A percentile compares a stretch with the other conserved stretches of the same genome.
These are phyloP conservation scores for Cephaloascus albidus DNA, from an alignment of 805 yeast species.

Conservation along the genomic window DNA sequence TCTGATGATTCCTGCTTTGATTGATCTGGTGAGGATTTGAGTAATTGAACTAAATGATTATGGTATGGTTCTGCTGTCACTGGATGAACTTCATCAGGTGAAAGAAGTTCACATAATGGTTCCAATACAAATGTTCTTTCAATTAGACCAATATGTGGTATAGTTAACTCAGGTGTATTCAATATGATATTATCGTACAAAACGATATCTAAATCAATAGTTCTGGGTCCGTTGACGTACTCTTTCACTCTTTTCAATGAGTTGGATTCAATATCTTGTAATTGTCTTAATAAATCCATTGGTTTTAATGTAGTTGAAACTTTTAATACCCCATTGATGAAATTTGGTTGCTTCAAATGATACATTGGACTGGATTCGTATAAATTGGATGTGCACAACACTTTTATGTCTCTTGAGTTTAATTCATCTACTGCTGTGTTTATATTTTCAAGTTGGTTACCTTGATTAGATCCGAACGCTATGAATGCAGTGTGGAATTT, in stretches of 20 bases:
- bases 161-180: slow-evolving; percentile 47
- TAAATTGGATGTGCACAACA: slow-evolving; percentile 62
- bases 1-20: slow-evolving; percentile 40
- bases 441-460: slow-evolving; percentile 61
- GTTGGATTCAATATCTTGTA: slow-evolving; percentile 75
- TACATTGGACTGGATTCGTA: slow-evolving; percentile 94
- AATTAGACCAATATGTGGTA: slow-evolving; percentile 85
- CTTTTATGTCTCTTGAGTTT: slow-evolving; percentile 25
- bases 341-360: slow-evolving; percentile 66
- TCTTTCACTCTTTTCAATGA: slow-evolving; percentile 62
- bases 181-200: slow-evolving; percentile 54
- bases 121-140: slow-evolving; percentile 85
- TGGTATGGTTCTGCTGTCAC: slow-evolving; percentile 76
- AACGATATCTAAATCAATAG: slow-evolving; percentile 83
- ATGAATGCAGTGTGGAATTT: slow-evolving; percentile 49
- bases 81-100: slow-evolving; percentile 67
- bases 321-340: slow-evolving; percentile 75
- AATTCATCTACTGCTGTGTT: slow-evolving; percentile 41
- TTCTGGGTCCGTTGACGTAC: slow-evolving; percentile 85
- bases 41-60: slow-evolving; percentile 51
- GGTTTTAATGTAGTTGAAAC: slow-evolving; percentile 59
- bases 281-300: slow-evolving; percentile 41
- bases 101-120: slow-evolving; percentile 77
- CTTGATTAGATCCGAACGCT: slow-evolving; percentile 88
- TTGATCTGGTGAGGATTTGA: slow-evolving; percentile 21